Conservation (phyloP, 352 stramenopile species). For the Phytophthora megakarya region DNA sequence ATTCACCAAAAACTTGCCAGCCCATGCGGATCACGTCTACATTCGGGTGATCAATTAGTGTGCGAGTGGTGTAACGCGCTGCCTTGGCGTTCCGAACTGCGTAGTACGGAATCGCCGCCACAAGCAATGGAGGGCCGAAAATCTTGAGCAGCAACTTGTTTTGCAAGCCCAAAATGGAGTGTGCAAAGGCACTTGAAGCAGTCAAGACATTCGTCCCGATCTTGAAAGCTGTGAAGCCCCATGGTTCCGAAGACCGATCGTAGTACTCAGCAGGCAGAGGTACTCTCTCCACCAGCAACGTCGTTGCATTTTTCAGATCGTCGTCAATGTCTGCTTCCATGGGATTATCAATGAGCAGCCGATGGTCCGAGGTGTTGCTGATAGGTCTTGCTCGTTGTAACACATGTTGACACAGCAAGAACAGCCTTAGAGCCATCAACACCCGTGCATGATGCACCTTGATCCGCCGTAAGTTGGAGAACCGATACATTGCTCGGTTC, state of each 20-base stretch:
- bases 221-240: slow-evolving; percentile 84
- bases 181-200: slow-evolving; percentile 77
- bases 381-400: slow-evolving; percentile 75
- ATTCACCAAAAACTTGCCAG: slow-evolving; percentile 87
- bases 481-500: slow-evolving; percentile 79
- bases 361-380: slow-evolving; percentile 72
- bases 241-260: slow-evolving; percentile 79
- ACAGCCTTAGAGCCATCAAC: slow-evolving; percentile 83
- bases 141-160: slow-evolving; percentile 71
- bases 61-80: slow-evolving; percentile 73
- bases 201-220: slow-evolving; percentile 79
- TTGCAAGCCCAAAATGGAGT: slow-evolving; percentile 64
- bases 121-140: slow-evolving; percentile 61
- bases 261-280: slow-evolving; percentile 85
- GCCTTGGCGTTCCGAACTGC: slow-evolving; percentile 74
- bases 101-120: slow-evolving; percentile 86
- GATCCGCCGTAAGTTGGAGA: slow-evolving; percentile 83
- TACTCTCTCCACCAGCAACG: slow-evolving; percentile 78
- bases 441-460: slow-evolving; percentile 87
- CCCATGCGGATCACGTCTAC: slow-evolving; percentile 88
- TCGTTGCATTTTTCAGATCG: slow-evolving; percentile 85
- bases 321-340: slow-evolving; percentile 90
- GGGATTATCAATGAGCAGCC: slow-evolving; percentile 81
- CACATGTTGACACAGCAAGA: slow-evolving; percentile 84
- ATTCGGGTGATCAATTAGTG: slow-evolving; percentile 80